Base-by-base conservation (phyloP, 2,329 filamentous ascomycete genomes). In the Chrysosporium queenslandicum region DNA sequence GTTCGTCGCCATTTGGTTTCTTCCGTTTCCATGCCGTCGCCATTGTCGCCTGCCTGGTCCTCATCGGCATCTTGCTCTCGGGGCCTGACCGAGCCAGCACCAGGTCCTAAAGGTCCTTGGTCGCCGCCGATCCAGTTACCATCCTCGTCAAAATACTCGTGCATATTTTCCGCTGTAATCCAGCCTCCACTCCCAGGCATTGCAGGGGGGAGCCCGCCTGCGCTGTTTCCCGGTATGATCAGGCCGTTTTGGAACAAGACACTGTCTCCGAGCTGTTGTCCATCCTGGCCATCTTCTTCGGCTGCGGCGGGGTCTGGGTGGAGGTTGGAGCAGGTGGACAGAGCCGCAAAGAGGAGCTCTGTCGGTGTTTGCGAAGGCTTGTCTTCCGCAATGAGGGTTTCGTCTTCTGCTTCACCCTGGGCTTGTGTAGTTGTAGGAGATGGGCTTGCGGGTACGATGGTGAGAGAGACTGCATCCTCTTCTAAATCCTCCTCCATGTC, bases 91-190 rank as follows among this genome's bases (percentile, higher is more conserved):
- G 71, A 63, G 4, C 61, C 74, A 43, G 71, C 74, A 20, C 64
- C 72, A 18, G 66, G 64, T 8, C 63, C 63, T 8, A 65, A 53
- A n/a, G 54, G 29, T 20, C 25, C 21, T 78, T 79, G 58, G 82
- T 82, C 46, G 78, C 75, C 53, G 82, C 81, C 41, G 83, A 83
- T 84, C 79, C 85, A 91, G 63, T 91, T 89, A 2, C 87, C 87
- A 7, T 89, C 78, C 56, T 78, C 82, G 60, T 92, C 86, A 67
- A 92, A 86, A 63, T 82, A 94, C 59, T 94, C 80, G 58, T 85
- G 76, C 65, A 94, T 83, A 61, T 96, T 97, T 53, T 95, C 91
- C 7, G 87, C 86, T 14, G 91, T 97, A 63, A 97, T 75, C 73
- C 73, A 75, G 7, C 73, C 73, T 1, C 71, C 73, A 53, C 73